A percentile compares a stretch with the other conserved stretches of the same genome.
Conservation (phyloP, 768 basidiomycete species). For the Trametes elegans region DNA sequence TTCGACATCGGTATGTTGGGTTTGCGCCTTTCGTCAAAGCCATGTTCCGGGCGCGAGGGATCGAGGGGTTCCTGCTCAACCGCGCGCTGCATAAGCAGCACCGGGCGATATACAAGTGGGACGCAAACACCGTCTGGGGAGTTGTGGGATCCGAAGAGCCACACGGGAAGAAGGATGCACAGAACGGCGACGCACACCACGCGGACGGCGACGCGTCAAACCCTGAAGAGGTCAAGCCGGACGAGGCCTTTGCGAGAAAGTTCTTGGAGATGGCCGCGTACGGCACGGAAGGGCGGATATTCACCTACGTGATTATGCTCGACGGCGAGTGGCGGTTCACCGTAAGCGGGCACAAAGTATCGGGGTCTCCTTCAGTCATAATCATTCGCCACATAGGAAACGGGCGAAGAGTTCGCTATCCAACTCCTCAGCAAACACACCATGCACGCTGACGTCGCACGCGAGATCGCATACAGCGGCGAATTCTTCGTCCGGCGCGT, state of each 20-base stretch:
- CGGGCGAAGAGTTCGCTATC: constrained; percentile 43
- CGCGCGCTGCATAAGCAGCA: constrained; percentile 41
- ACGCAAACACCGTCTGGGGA: constrained; percentile 37
- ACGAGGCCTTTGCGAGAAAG: constrained; percentile 31
- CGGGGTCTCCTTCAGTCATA: neutral
- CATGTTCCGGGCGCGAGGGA: constrained; percentile 39
- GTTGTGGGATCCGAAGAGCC: constrained; percentile 19
- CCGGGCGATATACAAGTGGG: constrained; percentile 38
- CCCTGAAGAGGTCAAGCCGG: neutral
- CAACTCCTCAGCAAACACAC: constrained; percentile 45
- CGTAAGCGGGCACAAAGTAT: neutral
- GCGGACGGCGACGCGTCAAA: neutral
- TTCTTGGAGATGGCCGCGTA: constrained; percentile 42
- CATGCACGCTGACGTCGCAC: constrained; percentile 44
- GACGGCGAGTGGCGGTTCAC: constrained; percentile 45
- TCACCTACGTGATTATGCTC: constrained; percentile 46
- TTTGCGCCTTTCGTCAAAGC: constrained; percentile 41
- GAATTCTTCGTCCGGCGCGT: constrained; percentile 37
- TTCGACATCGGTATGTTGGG: constrained; percentile 37
- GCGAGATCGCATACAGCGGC: constrained; percentile 43
- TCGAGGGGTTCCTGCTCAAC: constrained; percentile 39
- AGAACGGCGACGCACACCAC: neutral
- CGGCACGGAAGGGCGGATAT: constrained; percentile 41
- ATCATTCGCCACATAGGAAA: constrained; percentile 31
- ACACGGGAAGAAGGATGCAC: neutral